phyloP scores from a whole-genome alignment of 257 asterid genomes.

The Solanum okadae region DNA sequence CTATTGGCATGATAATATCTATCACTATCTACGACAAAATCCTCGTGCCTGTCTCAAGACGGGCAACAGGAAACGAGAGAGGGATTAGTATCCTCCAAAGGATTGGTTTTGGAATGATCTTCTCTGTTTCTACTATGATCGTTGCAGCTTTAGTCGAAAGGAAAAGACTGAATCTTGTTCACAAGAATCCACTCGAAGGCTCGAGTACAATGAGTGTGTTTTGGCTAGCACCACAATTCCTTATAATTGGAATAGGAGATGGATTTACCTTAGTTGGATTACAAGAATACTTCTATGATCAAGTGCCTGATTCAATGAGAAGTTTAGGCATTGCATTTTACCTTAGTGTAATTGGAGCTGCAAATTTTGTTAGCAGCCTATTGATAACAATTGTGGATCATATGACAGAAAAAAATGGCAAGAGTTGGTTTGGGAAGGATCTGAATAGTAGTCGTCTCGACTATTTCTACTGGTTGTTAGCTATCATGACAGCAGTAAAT shows the following conservation, averaged over 20 bases:
- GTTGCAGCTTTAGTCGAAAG: conserved; percentile 60
- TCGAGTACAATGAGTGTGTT: conserved; percentile 70
- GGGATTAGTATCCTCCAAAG: conserved; percentile 64
- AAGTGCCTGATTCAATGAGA: conserved; percentile 89
- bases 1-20: conserved; percentile 59
- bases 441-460: conserved; percentile 26
- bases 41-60: conserved; percentile 57
- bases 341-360: conserved; percentile 63
- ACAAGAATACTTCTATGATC: conserved; percentile 79
- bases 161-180: conserved; percentile 22
- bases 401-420: conserved; percentile 31
- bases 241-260: conserved; percentile 59
- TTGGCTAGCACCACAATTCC: conserved; percentile 86
- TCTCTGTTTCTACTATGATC: conserved; percentile 44
- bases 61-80: conserved; percentile 44
- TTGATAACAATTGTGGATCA: conserved; percentile 60
- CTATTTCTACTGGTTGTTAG: conserved; percentile 27
- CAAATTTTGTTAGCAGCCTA: conserved; percentile 54
- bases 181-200: conserved; percentile 10
- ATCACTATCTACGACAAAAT: conserved; percentile 48
- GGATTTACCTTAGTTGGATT: conserved; percentile 75
- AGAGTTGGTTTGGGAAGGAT: conserved; percentile 40
- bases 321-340: conserved; percentile 72
- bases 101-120: conserved; percentile 64
- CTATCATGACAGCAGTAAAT: conserved; percentile 34